Evolutionary conservation across 805 yeast genomes (phyloP).

Genomic region (Candida chilensis): DNA sequence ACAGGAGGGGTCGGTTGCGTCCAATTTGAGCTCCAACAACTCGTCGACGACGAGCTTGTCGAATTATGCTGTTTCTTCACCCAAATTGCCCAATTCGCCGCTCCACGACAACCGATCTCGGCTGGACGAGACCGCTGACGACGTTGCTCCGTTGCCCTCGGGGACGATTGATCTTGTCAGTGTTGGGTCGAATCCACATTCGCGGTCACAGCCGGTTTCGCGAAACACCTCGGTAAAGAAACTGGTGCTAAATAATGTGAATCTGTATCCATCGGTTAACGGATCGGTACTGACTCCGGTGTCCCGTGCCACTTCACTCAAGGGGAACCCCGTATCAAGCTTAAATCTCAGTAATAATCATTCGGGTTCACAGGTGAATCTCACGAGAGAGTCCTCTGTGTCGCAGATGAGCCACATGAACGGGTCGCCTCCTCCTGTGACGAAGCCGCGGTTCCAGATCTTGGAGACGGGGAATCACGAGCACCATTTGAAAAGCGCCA

Average conservation of each 20-base stretch:
- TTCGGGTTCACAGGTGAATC: conserved; percentile 7
- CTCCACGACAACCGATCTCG: not conserved
- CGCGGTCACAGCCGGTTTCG: not conserved
- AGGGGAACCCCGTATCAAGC: conserved; percentile 2
- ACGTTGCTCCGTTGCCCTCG: too few species aligned
- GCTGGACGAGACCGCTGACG: not conserved
- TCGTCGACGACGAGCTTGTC: not conserved
- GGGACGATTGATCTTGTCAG: too few species aligned
- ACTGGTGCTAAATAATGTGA: too few species aligned
- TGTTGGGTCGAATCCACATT: not conserved
- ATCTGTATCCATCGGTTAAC: too few species aligned
- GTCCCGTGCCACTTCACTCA: conserved; percentile 7
- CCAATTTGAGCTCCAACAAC: not conserved
- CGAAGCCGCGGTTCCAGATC: conserved; percentile 40
- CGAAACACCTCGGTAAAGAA: not conserved
- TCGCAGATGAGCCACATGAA: too few species aligned
- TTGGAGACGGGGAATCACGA: conserved; percentile 69
- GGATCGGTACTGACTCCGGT: conserved; percentile 6
- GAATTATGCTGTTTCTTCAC: not conserved
- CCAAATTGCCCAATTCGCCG: not conserved
- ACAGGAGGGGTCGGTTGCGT: not conserved
- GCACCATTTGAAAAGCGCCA: conserved; percentile 69
- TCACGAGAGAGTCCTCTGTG: conserved; percentile 3
- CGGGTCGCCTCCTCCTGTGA: conserved; percentile 4
- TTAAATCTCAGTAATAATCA: conserved; percentile 4